Evolutionary conservation across 371 early-diverging fungal genomes (phyloP).

Genomic region (Rhizomucor pusillus): DNA sequence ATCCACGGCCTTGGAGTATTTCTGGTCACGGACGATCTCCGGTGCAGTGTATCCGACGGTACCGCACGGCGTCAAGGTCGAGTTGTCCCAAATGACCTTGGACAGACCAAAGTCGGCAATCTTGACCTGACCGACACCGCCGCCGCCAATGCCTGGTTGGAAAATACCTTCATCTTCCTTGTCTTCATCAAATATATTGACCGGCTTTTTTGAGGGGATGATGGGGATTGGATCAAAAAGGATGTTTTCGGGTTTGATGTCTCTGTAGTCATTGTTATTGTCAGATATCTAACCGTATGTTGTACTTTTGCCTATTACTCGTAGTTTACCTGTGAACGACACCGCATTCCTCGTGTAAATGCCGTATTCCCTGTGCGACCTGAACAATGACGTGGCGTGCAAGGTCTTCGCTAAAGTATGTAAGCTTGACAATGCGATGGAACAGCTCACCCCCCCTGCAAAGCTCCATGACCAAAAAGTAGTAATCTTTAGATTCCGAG

Average conservation of each 20-base stretch:
- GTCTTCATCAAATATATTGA: conserved; percentile 21
- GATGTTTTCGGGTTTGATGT: conserved; percentile 90
- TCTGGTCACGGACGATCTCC: conserved; percentile 69
- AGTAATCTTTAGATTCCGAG: conserved; percentile 61
- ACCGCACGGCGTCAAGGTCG: conserved; percentile 76
- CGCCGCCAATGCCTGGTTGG: conserved; percentile 57
- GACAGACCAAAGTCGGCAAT: conserved; percentile 74
- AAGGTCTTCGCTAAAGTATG: conserved; percentile 76
- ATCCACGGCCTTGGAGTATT: conserved; percentile 71
- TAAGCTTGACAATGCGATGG: conserved; percentile 78
- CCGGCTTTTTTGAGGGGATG: conserved; percentile 20
- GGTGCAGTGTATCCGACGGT: conserved; percentile 83
- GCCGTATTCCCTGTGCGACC: conserved; percentile 85
- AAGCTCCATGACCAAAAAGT: conserved; percentile 82
- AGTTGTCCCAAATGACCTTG: conserved; percentile 68
- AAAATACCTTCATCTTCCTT: conserved; percentile 61
- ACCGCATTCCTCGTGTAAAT: conserved; percentile 85
- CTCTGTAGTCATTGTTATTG: conserved; percentile 53
- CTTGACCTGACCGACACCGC: conserved; percentile 68
- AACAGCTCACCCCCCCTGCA: conserved; percentile 87
- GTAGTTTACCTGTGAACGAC: conserved; percentile 79
- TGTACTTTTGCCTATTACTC: neutral
- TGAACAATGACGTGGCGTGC: conserved; percentile 85
- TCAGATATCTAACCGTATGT: conserved; percentile 16
- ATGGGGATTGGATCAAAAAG: conserved; percentile 62